Evolutionary conservation across 2,329 filamentous ascomycete species (phyloP), one percentile per base, ranked within the genome.

Genomic region (Botryotinia narcissicola): DNA sequence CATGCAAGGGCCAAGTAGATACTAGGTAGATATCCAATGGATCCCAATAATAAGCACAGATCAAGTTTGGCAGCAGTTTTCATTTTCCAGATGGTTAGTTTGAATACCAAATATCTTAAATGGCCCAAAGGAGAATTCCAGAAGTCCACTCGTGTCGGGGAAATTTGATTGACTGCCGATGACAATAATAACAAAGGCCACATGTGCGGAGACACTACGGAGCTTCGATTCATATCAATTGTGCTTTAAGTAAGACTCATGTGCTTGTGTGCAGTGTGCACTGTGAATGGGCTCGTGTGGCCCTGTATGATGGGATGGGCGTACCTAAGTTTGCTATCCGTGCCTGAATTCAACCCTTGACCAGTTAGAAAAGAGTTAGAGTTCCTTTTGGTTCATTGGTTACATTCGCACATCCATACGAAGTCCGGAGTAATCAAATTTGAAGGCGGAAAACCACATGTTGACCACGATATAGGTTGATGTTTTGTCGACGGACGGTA

Each of bases 361-460:
- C 51, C 54, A 57, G 25, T 25, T 42, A 10, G 37, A 42, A 54
- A 57, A 25, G 48, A 54, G 48, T 54, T 54, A 25, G 9, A 29
- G n/a, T 37, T n/a, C 44, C 32, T 18, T 32, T 32, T 42, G 14
- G 25, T 10, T 42, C 37, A 25, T 42, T 9, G 48, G 48, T 14
- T 42, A 29, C 51, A 29, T 42, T 54, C 25, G 48, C 48, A 57
- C 35, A 42, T 37, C n/a, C n/a, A 18, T 68, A 22, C 66, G 66
- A 37, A 42, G 25, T 32, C n/a, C 51, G 51, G 51, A 57, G 51
- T 18, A 68, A 57, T 68, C 48, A 32, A 68, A n/a, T 4, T 4
- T 68, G 66, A 68, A 68, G 16, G 66, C 66, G 66, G 66, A 42
- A 57, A 57, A 57, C 48, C 66, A 68, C 66, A 68, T 68, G 54